Evolutionary conservation across 1,284 basidiomycete genomes (phyloP).

Genomic region (Cryptococcus maquisensis): DNA sequence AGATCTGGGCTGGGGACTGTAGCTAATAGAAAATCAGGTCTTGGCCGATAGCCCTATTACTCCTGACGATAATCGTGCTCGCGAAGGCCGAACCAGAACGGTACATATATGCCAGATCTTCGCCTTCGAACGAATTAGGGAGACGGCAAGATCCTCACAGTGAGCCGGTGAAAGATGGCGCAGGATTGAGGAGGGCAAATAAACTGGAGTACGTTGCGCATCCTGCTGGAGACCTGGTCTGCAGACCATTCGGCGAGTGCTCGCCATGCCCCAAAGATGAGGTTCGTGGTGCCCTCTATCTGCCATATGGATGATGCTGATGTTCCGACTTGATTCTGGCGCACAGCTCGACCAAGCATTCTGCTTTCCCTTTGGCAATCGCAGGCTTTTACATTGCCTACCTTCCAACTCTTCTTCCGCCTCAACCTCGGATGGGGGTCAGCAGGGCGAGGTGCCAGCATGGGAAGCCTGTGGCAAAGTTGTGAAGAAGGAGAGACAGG

Average conservation of each 20-base stretch:
- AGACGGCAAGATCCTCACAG: too few relatives aligned
- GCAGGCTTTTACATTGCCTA: constrained; percentile 74
- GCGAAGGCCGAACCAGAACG: too few relatives aligned
- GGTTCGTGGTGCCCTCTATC: constrained; percentile 48
- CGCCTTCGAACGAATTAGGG: too few relatives aligned
- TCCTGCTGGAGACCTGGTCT: constrained; percentile 50
- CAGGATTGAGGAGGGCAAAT: constrained; percentile 3
- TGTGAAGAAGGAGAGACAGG: constrained; percentile 65
- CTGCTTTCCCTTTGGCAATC: constrained; percentile 85
- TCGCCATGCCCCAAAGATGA: constrained; percentile 74
- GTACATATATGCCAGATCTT: too few relatives aligned
- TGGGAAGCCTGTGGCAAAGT: constrained; percentile 89
- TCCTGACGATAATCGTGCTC: too few relatives aligned
- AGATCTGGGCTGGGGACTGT: neutral
- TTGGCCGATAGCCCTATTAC: too few relatives aligned
- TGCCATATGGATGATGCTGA: neutral
- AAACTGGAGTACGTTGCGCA: constrained; percentile 30
- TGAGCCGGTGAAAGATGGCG: neutral
- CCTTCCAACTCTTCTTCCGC: constrained; percentile 38
- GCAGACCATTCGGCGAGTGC: constrained; percentile 72
- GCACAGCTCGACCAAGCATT: constrained; percentile 72
- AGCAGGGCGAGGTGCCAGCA: constrained; percentile 65
- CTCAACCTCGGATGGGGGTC: constrained; percentile 12
- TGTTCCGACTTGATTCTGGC: neutral
- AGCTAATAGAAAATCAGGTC: too few relatives aligned